Evolutionary conservation across 176 grass and related monocot species (phyloP), one percentile per base, ranked within the genome.

Genomic region (Carex cristatella): DNA sequence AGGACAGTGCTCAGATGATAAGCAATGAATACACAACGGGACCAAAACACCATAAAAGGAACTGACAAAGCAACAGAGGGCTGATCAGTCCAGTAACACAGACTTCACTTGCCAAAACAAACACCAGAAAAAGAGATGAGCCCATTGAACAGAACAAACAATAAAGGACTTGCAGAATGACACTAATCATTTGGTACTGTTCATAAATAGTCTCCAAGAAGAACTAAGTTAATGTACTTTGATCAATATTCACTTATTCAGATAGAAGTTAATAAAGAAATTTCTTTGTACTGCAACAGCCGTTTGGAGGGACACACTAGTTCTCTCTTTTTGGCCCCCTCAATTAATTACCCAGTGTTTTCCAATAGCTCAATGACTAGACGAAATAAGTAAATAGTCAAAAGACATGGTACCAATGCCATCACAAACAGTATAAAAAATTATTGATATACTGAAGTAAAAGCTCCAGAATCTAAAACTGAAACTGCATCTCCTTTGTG

Each of bases 401-500:
- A 70, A 70, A 27, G 19, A 76, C 40, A 40, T 79, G 37, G 13
- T 57, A 79, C 14, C 53, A 79, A 79, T 79, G 51, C 51, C 74
- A 58, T 79, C 54, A 35, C 28, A 79, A 79, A 79, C 51, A 58
- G 74, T 35, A 35, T 11, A 16, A 58, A 58, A 18, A 58, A 32
- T 78, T 16, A 31, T 58, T 58, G 7, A 54, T 56, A 56, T 57
- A 31, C 73, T 57, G 73, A 56, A 79, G 28, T 1, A 58, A 79
- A 57, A 12, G 23, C 53, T 57, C 48, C 53, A 79, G 51, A 55
- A 49, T 80, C 85, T 89, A 94, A 85, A 97, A 94, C 81, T 98
- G 96, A 90, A 98, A 98, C 55, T 95, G 96, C 93, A 95, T 98
- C 84, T 92, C 91, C 88, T 92, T 99, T 42, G 93, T 90, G 87